Conservation (phyloP, 495 filamentous ascomycete species). For the Amniculicola lignicola region DNA sequence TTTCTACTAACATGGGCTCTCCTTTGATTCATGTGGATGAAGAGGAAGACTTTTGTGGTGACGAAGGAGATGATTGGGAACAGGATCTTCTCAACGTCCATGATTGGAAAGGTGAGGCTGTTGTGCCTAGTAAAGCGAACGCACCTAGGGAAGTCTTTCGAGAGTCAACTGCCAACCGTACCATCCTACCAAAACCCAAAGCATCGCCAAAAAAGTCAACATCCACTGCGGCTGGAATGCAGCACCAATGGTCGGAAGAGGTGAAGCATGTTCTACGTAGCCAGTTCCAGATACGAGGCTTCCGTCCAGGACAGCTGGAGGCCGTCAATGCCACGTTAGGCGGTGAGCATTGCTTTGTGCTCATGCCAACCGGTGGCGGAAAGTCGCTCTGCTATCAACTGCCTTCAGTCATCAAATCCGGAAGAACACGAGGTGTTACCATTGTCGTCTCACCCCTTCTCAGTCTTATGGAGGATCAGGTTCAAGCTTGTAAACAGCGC, state of each 20-base stretch:
- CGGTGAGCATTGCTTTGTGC: conserved; percentile 84
- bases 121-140: too few relatives aligned
- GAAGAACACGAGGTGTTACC: conserved; percentile 79
- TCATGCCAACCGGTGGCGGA: conserved; percentile 97
- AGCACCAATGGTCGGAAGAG: conserved; percentile 77
- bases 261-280: conserved; percentile 73
- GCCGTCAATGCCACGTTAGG: conserved; percentile 89
- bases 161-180: conserved; percentile 52
- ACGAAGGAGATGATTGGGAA: conserved; percentile 28
- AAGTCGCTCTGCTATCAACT: conserved; percentile 97
- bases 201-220: conserved; percentile 30
- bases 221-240: conserved; percentile 43
- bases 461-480: conserved; percentile 96
- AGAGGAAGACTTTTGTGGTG: conserved; percentile 23
- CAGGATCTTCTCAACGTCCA: conserved; percentile 44
- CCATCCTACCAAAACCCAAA: not conserved
- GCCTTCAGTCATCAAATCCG: conserved; percentile 77
- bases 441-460: conserved; percentile 91
- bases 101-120: conserved; percentile 35
- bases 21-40: conserved; percentile 12
- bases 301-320: conserved; percentile 88
- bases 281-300: conserved; percentile 77
- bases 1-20: conserved; percentile 26
- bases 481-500: conserved; percentile 69
- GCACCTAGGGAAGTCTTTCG: conserved; percentile 48